Evolutionary conservation across 495 filamentous ascomycete species (phyloP), one percentile per base, ranked within the genome.

Genomic region (Neurospora sp.): DNA sequence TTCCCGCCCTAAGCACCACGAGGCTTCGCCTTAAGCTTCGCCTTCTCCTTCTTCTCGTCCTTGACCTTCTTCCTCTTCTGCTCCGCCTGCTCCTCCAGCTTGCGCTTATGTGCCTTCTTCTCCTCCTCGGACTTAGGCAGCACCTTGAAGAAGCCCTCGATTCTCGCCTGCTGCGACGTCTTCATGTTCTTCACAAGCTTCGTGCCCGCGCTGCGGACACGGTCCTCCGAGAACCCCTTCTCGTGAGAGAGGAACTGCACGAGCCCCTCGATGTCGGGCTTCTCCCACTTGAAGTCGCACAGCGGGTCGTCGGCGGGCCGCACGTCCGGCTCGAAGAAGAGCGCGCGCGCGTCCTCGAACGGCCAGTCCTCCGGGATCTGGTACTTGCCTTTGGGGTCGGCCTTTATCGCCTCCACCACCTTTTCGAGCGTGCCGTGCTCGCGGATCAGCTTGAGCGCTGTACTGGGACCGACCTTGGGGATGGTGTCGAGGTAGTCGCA

Each of bases 81-180:
- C 74, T 91, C 92, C 40, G 91, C 82, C 83, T 97, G 96, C 83
- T 92, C 91, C 68, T 97, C 95, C 40, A 94, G 89, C 85, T 98
- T 99, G 78, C 96, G 87, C 88, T 99, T 98, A 77, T 97, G 83
- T 53, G 74, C 88, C 70, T 89, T 89, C 76, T 94, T 90, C 83
- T 98, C 91, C 71, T 90, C 91, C 14, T 93, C 91, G 3, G 94
- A 93, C 84, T 92, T 94, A 65, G 92, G 91, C n/a, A 97, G 81
- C 14, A 93, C 90, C 83, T 97, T 97, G 88, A 99, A 99, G 84
- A 99, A 99, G 16, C 97, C 95, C 78, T 97, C 94, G n/a, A 99
- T 82, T 38, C 96, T 89, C 4, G 91, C 89, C 81, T 99, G 96
- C 80, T 98, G 96, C 16, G 89, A 89, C 37, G 85, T 89, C 86